Percentiles rank a stretch among this genome's conserved stretches.
phyloP scores from a whole-genome alignment of 1,139 yeast genomes.

The Zygotorulaspora mrakii region DNA sequence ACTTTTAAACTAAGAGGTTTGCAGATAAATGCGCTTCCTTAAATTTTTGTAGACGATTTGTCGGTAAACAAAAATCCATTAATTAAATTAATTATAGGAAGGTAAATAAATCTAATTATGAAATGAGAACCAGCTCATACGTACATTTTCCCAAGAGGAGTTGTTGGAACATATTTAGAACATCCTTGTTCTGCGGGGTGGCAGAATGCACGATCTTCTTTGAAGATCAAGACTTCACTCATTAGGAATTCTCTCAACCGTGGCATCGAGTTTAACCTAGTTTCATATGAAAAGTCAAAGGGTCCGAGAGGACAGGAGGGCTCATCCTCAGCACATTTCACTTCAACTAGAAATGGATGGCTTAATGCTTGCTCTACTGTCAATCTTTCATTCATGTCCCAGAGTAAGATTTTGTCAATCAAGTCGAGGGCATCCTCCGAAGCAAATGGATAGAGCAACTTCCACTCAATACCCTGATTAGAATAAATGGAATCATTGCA shows the following conservation, averaged over 20 bases:
- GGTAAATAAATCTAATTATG: neutral
- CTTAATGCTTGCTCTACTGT: conserved; percentile 49
- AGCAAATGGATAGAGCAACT: conserved; percentile 56
- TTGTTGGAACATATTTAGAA: neutral
- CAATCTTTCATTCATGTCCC: conserved; percentile 54
- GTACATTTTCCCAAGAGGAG: too few species aligned
- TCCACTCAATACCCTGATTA: conserved; percentile 45
- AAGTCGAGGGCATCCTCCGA: conserved; percentile 46
- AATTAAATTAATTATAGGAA: neutral
- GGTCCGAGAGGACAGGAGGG: conserved; percentile 41
- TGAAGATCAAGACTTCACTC: conserved; percentile 31
- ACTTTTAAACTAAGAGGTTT: neutral
- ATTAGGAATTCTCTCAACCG: conserved; percentile 28
- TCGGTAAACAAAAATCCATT: neutral
- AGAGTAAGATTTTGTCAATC: conserved; percentile 49
- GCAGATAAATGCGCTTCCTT: neutral
- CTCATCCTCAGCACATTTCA: conserved; percentile 52
- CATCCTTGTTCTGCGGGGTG: conserved; percentile 2
- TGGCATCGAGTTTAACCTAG: conserved; percentile 32
- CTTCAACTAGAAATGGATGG: conserved; percentile 47
- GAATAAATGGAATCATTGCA: conserved; percentile 41
- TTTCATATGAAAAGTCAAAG: conserved; percentile 64
- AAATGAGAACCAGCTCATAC: too few species aligned
- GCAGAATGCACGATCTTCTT: conserved; percentile 14
- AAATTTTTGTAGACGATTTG: neutral